Evolutionary conservation across 2,329 filamentous ascomycete species (phyloP).

Genomic region (Microcera coccophila): DNA sequence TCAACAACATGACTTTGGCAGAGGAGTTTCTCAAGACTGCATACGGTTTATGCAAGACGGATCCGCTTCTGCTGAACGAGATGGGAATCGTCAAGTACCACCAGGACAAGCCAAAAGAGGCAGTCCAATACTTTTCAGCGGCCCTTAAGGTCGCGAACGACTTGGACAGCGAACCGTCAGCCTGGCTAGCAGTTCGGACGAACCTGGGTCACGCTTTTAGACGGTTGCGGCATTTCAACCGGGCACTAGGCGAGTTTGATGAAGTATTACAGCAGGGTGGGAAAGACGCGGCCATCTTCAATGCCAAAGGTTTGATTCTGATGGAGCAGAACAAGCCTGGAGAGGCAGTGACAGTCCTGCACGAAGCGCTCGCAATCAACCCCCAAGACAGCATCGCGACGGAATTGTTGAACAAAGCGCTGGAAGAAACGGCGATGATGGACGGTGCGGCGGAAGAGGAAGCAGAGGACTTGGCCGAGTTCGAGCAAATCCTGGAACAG

Average conservation of each 20-base stretch:
- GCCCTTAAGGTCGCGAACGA: constrained; percentile 75
- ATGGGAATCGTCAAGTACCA: constrained; percentile 96
- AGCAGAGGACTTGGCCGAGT: constrained; percentile 43
- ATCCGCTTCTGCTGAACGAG: constrained; percentile 90
- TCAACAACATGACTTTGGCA: constrained; percentile 91
- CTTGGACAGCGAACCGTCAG: constrained; percentile 75
- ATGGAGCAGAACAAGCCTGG: constrained; percentile 71
- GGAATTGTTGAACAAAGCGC: constrained; percentile 69
- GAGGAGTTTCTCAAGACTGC: constrained; percentile 93
- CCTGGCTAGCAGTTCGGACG: constrained; percentile 78
- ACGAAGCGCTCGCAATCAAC: constrained; percentile 75
- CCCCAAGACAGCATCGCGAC: constrained; percentile 80
- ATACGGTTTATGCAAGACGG: constrained; percentile 74
- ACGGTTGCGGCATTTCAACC: constrained; percentile 62
- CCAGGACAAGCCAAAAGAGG: constrained; percentile 72
- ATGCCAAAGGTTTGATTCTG: constrained; percentile 77
- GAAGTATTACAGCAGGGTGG: constrained; percentile 79
- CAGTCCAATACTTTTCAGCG: constrained; percentile 71
- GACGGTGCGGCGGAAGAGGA: constrained; percentile 46
- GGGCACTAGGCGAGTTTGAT: constrained; percentile 78
- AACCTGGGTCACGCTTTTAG: constrained; percentile 89
- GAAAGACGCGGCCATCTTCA: constrained; percentile 74
- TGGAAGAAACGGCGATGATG: constrained; percentile 56
- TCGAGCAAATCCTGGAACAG: constrained; percentile 51
- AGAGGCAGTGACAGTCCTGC: constrained; percentile 76